These are phyloP conservation scores for Phoma sp. DNA, from an alignment of 2,329 filamentous ascomycete species.

Conservation along the genomic window DNA sequence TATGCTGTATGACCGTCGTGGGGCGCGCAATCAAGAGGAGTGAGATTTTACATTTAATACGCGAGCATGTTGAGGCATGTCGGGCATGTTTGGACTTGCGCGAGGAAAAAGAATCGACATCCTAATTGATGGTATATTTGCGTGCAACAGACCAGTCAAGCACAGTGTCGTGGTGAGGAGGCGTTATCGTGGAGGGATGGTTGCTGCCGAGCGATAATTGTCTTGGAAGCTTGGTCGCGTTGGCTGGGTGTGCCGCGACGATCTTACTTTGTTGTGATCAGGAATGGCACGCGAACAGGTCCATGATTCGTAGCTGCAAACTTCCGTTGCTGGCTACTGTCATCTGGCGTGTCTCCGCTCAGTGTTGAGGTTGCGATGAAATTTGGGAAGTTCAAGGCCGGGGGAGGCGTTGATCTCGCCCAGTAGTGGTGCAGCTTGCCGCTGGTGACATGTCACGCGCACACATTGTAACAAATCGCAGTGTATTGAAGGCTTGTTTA, in stretches of 20 bases:
- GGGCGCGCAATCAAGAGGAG: slow-evolving; percentile 1
- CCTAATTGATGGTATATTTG: no score
- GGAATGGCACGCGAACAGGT: neutral
- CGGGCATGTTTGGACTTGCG: neutral
- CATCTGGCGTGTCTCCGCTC: slow-evolving; percentile 1
- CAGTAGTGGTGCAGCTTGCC: slow-evolving; percentile 2
- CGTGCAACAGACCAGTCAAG: slow-evolving; percentile 3
- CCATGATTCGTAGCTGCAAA: neutral
- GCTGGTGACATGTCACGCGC: slow-evolving; percentile 5
- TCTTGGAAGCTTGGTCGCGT: slow-evolving; percentile 15
- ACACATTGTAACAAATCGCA: neutral
- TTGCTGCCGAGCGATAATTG: slow-evolving; percentile 12
- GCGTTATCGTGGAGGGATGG: neutral
- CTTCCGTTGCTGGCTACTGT: neutral
- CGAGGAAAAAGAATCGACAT: neutral
- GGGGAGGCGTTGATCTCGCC: neutral
- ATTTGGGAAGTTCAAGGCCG: neutral
- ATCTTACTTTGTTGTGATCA: neutral
- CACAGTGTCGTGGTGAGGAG: slow-evolving; percentile 4
- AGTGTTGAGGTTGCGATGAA: neutral
- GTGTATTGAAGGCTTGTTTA: neutral
- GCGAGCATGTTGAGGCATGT: neutral
- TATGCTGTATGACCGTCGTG: slow-evolving; percentile 14
- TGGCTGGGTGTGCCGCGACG: slow-evolving; percentile 10
- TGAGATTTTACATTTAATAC: neutral